A percentile compares a stretch with the other conserved stretches of the same genome.
phyloP scores from a whole-genome alignment of 306 rosid genomes.

The Mimosa bimucronata region DNA sequence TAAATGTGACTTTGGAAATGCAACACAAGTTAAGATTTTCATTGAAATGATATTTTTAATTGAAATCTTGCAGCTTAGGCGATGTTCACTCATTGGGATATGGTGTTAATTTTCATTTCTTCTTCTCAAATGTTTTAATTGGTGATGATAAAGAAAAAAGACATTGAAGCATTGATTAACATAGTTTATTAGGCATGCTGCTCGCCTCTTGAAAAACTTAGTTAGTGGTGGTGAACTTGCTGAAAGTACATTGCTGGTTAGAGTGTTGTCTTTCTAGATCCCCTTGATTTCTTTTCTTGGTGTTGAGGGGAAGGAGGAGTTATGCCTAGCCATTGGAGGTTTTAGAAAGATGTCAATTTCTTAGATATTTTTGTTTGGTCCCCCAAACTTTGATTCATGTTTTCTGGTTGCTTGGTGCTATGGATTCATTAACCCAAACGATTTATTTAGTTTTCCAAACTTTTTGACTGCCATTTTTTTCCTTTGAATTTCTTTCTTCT shows the following conservation, averaged over 20 bases:
- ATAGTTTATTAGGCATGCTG: background rate
- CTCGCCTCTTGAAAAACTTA: background rate
- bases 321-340: background rate
- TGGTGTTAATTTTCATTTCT: background rate
- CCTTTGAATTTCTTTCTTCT: conserved; percentile 5
- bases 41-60: conserved; percentile 3
- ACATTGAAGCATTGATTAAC: background rate
- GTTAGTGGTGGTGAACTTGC: background rate
- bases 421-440: conserved; percentile 10
- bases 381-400: background rate
- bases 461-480: conserved; percentile 1
- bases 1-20: background rate
- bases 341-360: background rate
- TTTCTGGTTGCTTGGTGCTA: background rate
- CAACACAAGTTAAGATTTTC: background rate
- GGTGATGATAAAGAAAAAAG: conserved; percentile 1
- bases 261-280: background rate
- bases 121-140: too few relatives aligned
- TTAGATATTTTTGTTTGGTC: background rate
- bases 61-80: conserved; percentile 5
- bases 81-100: background rate
- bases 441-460: conserved; percentile 18
- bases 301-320: background rate
- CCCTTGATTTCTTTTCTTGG: background rate
- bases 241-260: too few relatives aligned